Evolutionary conservation across 768 basidiomycete genomes (phyloP).

Genomic region (Exsudoporus frostii): DNA sequence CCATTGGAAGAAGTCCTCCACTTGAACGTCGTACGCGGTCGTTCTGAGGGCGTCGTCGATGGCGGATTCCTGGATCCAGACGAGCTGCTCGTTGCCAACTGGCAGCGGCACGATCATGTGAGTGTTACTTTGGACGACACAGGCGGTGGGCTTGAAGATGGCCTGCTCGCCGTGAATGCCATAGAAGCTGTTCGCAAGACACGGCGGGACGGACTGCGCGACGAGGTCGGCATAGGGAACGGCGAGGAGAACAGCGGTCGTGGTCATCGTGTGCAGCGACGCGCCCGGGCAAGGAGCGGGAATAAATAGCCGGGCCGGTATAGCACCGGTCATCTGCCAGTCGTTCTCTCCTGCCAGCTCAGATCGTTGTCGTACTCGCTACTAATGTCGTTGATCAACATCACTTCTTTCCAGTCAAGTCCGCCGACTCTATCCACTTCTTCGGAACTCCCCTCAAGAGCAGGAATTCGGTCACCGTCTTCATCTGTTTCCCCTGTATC

Average conservation of each 20-base stretch:
- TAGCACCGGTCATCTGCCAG: too few species aligned
- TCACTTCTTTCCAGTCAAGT: constrained; percentile 44
- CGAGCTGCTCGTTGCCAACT: constrained; percentile 39
- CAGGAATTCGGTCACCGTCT: constrained; percentile 64
- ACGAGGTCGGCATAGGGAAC: constrained; percentile 21
- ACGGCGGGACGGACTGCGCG: constrained; percentile 28
- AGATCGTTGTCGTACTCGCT: too few species aligned
- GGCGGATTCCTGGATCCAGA: constrained; percentile 59
- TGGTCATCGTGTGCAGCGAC: constrained; percentile 4
- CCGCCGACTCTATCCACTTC: constrained; percentile 67
- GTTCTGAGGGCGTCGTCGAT: constrained; percentile 45
- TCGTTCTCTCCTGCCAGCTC: too few species aligned
- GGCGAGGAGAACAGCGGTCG: constrained; percentile 14
- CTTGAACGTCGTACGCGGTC: constrained; percentile 30
- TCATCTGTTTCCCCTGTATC: constrained; percentile 82
- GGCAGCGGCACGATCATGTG: constrained; percentile 20
- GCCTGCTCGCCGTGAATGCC: constrained; percentile 55
- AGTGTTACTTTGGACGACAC: constrained; percentile 25
- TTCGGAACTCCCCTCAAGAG: constrained; percentile 72
- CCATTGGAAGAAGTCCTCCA: constrained; percentile 37
- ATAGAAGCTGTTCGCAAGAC: constrained; percentile 50
- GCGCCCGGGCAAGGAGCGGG: too few species aligned
- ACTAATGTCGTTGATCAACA: not conserved
- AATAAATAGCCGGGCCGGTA: not conserved
- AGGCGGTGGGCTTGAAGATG: constrained; percentile 44